A percentile compares a stretch with the other conserved stretches of the same genome.
These are phyloP conservation scores for Xylariaceae sp. DNA, from an alignment of 2,329 filamentous ascomycete species.

Conservation along the genomic window DNA sequence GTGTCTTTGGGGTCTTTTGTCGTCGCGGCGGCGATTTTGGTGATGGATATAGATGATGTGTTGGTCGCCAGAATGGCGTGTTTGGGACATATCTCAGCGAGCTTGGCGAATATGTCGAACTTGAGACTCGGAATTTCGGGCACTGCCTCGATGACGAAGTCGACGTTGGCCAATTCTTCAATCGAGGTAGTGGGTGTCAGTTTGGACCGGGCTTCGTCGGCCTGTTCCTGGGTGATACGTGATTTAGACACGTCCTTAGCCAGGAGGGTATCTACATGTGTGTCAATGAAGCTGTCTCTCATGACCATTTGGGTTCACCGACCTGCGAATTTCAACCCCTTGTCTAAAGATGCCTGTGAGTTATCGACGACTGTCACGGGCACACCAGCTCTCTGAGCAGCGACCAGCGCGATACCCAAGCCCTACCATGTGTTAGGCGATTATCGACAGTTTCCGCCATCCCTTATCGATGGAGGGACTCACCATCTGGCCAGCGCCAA, in stretches of 20 bases:
- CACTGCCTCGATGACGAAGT: conserved; percentile 97
- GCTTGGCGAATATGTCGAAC: conserved; percentile 75
- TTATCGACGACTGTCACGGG: conserved; percentile 83
- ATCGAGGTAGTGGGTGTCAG: conserved; percentile 69
- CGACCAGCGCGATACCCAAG: conserved; percentile 91
- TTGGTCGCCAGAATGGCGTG: conserved; percentile 95
- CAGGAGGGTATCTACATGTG: conserved; percentile 72
- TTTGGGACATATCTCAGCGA: conserved; percentile 75
- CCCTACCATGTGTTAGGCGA: conserved; percentile 54
- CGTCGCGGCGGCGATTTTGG: conserved; percentile 86
- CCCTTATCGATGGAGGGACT: conserved; percentile 37
- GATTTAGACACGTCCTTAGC: conserved; percentile 89
- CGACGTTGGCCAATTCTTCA: conserved; percentile 73
- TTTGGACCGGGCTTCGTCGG: conserved; percentile 66
- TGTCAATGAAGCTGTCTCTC: too few species aligned
- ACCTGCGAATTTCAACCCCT: conserved; percentile 87
- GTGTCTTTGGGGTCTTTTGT: conserved; percentile 74
- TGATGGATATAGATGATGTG: conserved; percentile 98
- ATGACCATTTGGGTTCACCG: conserved; percentile 25
- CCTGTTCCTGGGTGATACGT: conserved; percentile 76
- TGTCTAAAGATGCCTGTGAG: conserved; percentile 79
- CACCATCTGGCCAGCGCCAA: conserved; percentile 97
- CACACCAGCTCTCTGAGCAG: conserved; percentile 76
- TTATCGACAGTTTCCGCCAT: conserved; percentile 17
- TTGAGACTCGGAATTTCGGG: conserved; percentile 89